Evolutionary conservation across 176 grass and related monocot genomes (phyloP).

Genomic region (Lolium rigidum): DNA sequence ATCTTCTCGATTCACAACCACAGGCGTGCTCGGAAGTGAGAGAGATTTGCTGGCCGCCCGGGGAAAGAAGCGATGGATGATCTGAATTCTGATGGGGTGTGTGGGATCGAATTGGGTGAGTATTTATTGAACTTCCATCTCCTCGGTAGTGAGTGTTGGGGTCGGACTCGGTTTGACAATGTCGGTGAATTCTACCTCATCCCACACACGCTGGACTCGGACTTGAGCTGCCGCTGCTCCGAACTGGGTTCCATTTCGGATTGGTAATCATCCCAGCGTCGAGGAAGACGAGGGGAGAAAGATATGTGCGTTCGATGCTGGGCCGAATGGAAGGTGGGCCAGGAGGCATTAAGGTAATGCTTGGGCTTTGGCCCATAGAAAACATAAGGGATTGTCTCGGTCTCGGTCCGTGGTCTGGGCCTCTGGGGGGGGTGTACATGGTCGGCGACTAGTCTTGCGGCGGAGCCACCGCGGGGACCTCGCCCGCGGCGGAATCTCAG

Average conservation of each 20-base stretch:
- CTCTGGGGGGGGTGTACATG: too few relatives aligned
- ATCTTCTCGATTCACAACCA: not conserved
- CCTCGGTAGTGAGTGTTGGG: not conserved
- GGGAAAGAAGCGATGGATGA: not conserved
- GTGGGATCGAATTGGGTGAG: not conserved
- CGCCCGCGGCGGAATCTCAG: not conserved
- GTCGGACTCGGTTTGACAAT: not conserved
- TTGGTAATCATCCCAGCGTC: not conserved
- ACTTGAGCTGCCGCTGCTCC: not conserved
- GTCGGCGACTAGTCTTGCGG: not conserved
- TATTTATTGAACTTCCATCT: not conserved
- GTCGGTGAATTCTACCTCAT: too few relatives aligned
- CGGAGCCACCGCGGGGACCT: slow-evolving; percentile 13
- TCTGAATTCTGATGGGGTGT: not conserved
- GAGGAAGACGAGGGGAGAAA: not conserved
- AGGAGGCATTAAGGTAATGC: not conserved
- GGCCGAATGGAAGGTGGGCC: not conserved
- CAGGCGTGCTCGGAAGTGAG: not conserved
- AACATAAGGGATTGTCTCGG: not conserved
- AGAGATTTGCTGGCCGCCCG: not conserved
- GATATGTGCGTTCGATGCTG: not conserved
- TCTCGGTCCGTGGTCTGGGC: not conserved
- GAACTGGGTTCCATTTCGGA: not conserved
- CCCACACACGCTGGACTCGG: too few relatives aligned
- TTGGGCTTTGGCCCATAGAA: not conserved